A percentile compares a stretch with the other conserved stretches of the same genome.
These are phyloP conservation scores for Mortierella sp. DNA, from an alignment of 371 early-diverging fungal genomes.

Conservation along the genomic window DNA sequence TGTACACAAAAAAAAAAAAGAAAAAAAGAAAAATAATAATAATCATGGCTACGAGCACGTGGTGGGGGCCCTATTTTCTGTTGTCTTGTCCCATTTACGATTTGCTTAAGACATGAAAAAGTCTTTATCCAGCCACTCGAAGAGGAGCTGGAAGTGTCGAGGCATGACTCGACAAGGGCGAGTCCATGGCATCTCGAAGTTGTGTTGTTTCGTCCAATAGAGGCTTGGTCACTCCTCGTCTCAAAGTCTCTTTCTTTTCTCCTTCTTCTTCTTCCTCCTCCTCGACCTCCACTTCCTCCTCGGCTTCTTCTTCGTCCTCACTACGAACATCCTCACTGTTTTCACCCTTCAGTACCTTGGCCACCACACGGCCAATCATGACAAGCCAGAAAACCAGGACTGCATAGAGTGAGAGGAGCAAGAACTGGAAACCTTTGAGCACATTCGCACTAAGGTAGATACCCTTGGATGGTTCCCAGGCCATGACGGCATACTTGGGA, in stretches of 20 bases:
- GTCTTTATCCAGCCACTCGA: no score
- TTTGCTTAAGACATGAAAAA: no score
- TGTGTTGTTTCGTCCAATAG: no score
- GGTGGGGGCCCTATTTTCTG: no score
- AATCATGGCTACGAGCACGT: no score
- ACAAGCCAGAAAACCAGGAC: conserved; percentile 83
- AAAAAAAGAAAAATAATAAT: no score
- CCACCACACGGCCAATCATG: conserved; percentile 75
- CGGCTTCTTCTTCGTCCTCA: conserved; percentile 63
- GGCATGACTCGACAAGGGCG: no score
- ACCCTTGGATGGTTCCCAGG: conserved; percentile 76
- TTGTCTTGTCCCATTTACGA: no score
- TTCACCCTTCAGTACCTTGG: conserved; percentile 69
- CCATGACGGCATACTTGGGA: conserved; percentile 55
- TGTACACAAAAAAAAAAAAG: no score
- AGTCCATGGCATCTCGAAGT: no score
- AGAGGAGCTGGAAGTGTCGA: no score
- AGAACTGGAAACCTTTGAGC: conserved; percentile 62
- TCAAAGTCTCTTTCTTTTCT: neutral
- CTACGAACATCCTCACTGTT: conserved; percentile 80
- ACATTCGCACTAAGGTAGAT: conserved; percentile 65
- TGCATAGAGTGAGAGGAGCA: conserved; percentile 70
- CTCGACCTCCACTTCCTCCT: conserved; percentile 6
- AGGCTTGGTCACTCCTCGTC: no score
- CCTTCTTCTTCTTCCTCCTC: neutral